A percentile compares a stretch with the other conserved stretches of the same genome.
Conservation (phyloP, 257 asterid genomes). For the Nicotiana tabacum region DNA sequence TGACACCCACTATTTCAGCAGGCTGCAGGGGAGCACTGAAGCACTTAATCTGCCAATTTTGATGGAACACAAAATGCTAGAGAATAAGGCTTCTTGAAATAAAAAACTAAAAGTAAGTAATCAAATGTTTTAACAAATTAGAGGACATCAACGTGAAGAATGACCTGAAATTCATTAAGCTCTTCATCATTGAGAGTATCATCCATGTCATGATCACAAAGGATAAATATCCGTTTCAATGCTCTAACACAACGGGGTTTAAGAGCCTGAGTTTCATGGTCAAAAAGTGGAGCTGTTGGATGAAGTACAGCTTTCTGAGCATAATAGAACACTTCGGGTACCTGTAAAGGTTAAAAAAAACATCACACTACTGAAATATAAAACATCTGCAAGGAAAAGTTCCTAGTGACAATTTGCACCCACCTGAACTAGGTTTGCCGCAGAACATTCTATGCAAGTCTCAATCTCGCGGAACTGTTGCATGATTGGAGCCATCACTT, state of each 20-base stretch:
- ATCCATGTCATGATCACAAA: conserved; percentile 94
- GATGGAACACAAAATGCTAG: conserved; percentile 9
- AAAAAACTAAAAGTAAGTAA: not conserved
- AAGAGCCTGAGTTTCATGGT: conserved; percentile 77
- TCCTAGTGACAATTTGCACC: conserved; percentile 16
- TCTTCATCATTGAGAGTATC: conserved; percentile 81
- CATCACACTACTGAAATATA: conserved; percentile 13
- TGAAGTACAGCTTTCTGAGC: conserved; percentile 99
- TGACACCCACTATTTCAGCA: conserved; percentile 81
- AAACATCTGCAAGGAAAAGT: conserved; percentile 8
- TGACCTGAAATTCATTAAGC: conserved; percentile 91
- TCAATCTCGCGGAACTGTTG: conserved; percentile 93
- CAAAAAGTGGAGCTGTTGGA: conserved; percentile 92
- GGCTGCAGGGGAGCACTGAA: conserved; percentile 89
- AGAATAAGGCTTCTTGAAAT: conserved; percentile 2
- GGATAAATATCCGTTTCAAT: conserved; percentile 72
- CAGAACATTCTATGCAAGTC: conserved; percentile 93
- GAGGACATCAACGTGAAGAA: conserved; percentile 9
- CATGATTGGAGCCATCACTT: conserved; percentile 78
- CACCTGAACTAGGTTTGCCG: conserved; percentile 84
- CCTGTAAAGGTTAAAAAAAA: conserved; percentile 33
- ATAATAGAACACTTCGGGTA: conserved; percentile 84
- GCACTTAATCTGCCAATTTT: conserved; percentile 60
- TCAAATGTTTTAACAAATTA: not conserved
- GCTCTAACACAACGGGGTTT: conserved; percentile 91